Evolutionary conservation across 2,329 filamentous ascomycete species (phyloP).

Genomic region (Trichoderma gracile): DNA sequence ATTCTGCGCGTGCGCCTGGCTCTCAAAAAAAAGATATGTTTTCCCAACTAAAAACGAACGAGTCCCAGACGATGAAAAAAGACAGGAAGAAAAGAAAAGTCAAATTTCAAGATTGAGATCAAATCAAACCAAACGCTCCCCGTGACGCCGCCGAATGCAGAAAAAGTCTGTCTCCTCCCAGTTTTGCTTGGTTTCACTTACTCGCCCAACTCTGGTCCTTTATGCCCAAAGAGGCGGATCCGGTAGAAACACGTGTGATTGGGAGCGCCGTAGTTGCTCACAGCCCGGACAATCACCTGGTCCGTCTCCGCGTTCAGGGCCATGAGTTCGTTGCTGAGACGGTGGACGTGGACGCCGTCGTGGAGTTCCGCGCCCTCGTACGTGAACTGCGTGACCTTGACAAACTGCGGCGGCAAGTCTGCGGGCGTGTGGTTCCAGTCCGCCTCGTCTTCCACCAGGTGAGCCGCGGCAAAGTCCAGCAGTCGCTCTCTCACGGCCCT

Average conservation of each 20-base stretch:
- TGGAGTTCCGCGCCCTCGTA: conserved; percentile 50
- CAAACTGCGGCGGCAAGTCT: conserved; percentile 44
- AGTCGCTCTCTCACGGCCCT: conserved; percentile 43
- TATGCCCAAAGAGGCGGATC: conserved; percentile 56
- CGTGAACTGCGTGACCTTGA: conserved; percentile 59
- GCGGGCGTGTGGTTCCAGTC: conserved; percentile 37
- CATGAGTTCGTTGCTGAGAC: conserved; percentile 52
- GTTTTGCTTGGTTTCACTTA: too few species aligned
- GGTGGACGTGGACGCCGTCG: conserved; percentile 55
- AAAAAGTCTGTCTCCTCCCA: neutral
- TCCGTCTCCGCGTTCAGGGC: conserved; percentile 51
- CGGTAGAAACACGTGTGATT: conserved; percentile 68
- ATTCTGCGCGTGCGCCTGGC: conserved; percentile 16
- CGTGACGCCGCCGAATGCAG: conserved; percentile 17
- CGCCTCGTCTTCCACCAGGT: conserved; percentile 41
- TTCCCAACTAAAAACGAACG: conserved; percentile 1
- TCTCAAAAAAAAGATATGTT: neutral
- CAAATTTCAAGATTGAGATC: conserved; percentile 20
- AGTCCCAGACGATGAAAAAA: neutral
- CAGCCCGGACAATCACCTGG: conserved; percentile 55
- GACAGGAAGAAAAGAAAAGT: neutral
- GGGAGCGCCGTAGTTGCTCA: conserved; percentile 58
- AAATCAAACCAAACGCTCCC: conserved; percentile 9
- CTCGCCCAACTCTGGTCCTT: conserved; percentile 30
- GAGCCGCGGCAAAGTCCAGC: conserved; percentile 45